Percentiles rank a stretch among this genome's conserved stretches.
These are phyloP conservation scores for Nicotiana otophora DNA, from an alignment of 257 asterid genomes.

Conservation along the genomic window DNA sequence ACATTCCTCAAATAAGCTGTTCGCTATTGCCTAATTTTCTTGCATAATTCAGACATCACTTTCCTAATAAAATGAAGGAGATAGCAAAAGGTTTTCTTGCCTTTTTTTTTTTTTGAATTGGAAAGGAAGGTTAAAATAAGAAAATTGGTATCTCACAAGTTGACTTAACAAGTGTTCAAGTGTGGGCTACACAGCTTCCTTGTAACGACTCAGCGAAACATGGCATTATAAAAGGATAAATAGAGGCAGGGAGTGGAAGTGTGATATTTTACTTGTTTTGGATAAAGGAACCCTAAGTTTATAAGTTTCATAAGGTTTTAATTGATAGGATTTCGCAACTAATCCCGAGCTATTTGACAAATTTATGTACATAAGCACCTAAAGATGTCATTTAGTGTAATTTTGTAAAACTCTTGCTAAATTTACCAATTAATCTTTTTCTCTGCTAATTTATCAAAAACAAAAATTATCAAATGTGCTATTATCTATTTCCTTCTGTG, in stretches of 20 bases:
- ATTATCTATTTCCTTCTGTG: background rate
- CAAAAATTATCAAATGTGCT: background rate
- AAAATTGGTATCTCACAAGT: background rate
- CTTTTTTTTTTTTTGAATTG: background rate
- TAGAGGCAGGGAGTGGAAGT: background rate
- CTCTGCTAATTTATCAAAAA: background rate
- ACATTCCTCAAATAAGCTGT: background rate
- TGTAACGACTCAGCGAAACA: background rate
- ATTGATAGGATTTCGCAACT: background rate
- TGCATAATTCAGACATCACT: background rate
- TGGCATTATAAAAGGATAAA: background rate
- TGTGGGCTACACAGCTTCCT: background rate
- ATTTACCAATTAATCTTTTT: background rate
- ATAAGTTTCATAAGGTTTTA: background rate
- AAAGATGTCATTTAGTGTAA: background rate
- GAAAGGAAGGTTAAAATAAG: background rate
- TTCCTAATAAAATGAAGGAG: background rate
- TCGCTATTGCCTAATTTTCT: background rate
- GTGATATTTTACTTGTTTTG: background rate
- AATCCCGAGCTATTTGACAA: background rate
- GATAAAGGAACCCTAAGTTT: background rate
- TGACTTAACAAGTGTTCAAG: background rate
- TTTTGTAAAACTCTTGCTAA: background rate
- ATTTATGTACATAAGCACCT: background rate
- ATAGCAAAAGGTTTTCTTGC: background rate